Evolutionary conservation across 75 land plant genomes (phyloP).

Genomic region (Cryptomeria japonica): DNA sequence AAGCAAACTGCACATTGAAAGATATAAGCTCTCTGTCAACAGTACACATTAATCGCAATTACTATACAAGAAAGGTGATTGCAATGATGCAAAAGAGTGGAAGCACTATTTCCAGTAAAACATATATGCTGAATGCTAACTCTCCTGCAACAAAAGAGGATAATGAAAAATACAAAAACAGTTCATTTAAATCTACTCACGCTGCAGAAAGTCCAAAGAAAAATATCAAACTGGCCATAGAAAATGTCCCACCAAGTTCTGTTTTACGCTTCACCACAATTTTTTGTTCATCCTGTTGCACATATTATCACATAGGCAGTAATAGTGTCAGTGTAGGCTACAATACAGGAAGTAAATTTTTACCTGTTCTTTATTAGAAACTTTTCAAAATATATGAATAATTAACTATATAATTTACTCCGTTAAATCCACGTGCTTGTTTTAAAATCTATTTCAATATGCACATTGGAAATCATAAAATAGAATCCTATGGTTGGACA

Average conservation of each 20-base stretch:
- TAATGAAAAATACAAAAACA: background rate
- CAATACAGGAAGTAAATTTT: background rate
- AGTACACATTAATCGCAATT: background rate
- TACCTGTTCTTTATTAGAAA: background rate
- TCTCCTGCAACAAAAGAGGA: constrained; percentile 1
- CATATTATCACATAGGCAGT: background rate
- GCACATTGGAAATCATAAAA: background rate
- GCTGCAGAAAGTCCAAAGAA: constrained; percentile 67
- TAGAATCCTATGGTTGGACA: background rate
- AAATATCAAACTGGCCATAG: constrained; percentile 67
- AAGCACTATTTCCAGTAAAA: constrained; percentile 1
- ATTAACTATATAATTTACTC: background rate
- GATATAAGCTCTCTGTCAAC: background rate
- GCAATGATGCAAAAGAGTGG: background rate
- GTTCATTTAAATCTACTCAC: constrained; percentile 39
- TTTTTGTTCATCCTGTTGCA: constrained; percentile 58
- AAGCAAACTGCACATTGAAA: constrained; percentile 44
- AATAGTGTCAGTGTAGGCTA: background rate
- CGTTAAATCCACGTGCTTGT: background rate
- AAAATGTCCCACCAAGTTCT: constrained; percentile 77
- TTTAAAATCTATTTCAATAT: background rate
- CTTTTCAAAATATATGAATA: background rate
- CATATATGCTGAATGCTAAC: background rate
- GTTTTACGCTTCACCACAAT: constrained; percentile 66
- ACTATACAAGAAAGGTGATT: background rate